Evolutionary conservation across 2,329 filamentous ascomycete genomes (phyloP).

Genomic region (Plectosphaerella plurivora): DNA sequence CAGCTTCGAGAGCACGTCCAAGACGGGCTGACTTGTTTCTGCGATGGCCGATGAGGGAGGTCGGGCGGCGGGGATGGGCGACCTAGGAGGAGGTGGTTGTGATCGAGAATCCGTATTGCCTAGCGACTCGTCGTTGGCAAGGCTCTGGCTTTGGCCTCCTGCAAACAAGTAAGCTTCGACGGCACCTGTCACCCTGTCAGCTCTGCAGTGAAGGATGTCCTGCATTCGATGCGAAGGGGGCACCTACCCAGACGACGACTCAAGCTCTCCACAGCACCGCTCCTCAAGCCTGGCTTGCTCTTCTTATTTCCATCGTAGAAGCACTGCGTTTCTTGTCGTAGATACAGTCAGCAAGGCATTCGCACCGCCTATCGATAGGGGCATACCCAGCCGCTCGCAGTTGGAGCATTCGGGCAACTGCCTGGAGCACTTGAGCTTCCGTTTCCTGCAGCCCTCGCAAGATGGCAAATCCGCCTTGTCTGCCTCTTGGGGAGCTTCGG

Average conservation of each 20-base stretch:
- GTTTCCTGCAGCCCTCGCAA: conserved; percentile 25
- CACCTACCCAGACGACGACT: conserved; percentile 15
- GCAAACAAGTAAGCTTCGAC: conserved; percentile 3
- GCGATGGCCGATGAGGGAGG: neutral
- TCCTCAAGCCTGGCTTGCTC: conserved; percentile 17
- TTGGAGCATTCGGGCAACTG: conserved; percentile 25
- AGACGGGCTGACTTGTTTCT: conserved; percentile 5
- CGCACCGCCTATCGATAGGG: no score
- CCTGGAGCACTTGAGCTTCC: conserved; percentile 27
- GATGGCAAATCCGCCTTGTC: conserved; percentile 17
- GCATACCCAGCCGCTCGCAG: conserved; percentile 23
- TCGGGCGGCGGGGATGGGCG: neutral
- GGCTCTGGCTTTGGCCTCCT: conserved; percentile 6
- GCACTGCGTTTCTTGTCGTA: conserved; percentile 14
- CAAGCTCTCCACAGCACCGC: conserved; percentile 15
- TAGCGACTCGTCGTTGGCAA: neutral
- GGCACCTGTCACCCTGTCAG: neutral
- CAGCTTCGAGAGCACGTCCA: conserved; percentile 13
- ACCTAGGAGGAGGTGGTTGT: neutral
- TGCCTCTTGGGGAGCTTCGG: neutral
- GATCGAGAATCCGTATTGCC: neutral
- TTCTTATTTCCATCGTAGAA: conserved; percentile 16
- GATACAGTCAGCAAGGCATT: neutral
- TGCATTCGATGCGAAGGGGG: neutral
- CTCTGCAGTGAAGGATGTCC: neutral